Evolutionary conservation across 805 yeast genomes (phyloP).

Genomic region (Priceomyces melissophilus): DNA sequence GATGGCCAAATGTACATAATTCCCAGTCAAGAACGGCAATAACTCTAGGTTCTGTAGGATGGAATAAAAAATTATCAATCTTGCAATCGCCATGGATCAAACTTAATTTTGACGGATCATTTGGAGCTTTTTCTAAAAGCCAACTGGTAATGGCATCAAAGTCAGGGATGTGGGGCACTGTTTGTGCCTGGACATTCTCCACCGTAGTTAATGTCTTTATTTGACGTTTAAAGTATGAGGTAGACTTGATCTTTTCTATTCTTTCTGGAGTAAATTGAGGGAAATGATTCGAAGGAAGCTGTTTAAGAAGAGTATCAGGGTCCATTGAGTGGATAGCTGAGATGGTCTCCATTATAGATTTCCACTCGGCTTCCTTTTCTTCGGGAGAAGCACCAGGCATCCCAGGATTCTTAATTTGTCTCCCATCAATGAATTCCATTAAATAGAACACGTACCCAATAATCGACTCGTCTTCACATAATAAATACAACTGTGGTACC

Average conservation of each 20-base stretch:
- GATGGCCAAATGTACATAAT: conserved; percentile 62
- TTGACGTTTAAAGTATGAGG: conserved; percentile 53
- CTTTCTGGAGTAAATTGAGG: conserved; percentile 34
- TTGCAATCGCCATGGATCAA: conserved; percentile 66
- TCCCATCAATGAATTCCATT: conserved; percentile 58
- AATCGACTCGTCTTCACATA: conserved; percentile 55
- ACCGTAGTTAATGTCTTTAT: conserved; percentile 44
- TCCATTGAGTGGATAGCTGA: conserved; percentile 50
- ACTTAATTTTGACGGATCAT: conserved; percentile 41
- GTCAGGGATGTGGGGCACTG: conserved; percentile 47
- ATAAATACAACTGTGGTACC: conserved; percentile 48
- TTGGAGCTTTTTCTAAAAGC: conserved; percentile 43
- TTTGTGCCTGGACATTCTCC: conserved; percentile 31
- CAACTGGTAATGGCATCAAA: conserved; percentile 41
- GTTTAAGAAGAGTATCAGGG: conserved; percentile 35
- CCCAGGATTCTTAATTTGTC: conserved; percentile 52
- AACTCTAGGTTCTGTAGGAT: conserved; percentile 48
- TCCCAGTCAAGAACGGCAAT: conserved; percentile 66
- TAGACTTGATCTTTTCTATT: conserved; percentile 6
- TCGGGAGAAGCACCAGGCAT: conserved; percentile 32
- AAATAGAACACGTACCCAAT: conserved; percentile 56
- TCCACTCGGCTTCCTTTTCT: conserved; percentile 38
- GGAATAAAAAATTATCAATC: conserved; percentile 59
- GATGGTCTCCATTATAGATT: conserved; percentile 45
- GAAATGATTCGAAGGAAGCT: conserved; percentile 46